Evolutionary conservation across 164 flowering plant species (phyloP).

Genomic region (Sedum album): DNA sequence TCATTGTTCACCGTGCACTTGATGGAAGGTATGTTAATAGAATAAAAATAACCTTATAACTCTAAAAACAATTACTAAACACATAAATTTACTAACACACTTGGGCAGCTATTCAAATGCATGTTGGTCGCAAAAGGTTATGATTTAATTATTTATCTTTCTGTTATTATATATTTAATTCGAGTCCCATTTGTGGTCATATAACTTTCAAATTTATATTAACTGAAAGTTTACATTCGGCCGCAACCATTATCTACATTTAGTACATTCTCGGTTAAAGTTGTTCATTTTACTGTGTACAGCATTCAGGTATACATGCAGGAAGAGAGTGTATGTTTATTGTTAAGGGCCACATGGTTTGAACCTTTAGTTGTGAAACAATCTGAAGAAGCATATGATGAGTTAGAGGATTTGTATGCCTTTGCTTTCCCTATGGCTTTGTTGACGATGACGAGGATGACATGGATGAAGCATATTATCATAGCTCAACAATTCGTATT

Average conservation of each 20-base stretch:
- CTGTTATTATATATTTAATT: neutral
- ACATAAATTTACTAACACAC: neutral
- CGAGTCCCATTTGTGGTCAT: neutral
- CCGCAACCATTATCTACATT: neutral
- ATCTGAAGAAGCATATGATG: conserved; percentile 34
- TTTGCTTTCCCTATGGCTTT: conserved; percentile 9
- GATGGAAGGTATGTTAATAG: conserved; percentile 64
- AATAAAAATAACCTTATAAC: neutral
- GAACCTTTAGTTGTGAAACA: conserved; percentile 44
- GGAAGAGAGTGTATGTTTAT: conserved; percentile 93
- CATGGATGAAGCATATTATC: conserved; percentile 38
- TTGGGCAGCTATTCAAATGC: neutral
- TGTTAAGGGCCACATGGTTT: conserved; percentile 84
- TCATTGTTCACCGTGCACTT: conserved; percentile 70
- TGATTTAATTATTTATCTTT: neutral
- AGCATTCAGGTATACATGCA: conserved; percentile 84
- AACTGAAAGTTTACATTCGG: too few species aligned
- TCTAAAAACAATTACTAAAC: too few species aligned
- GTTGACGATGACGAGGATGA: conserved; percentile 46
- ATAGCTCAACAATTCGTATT: conserved; percentile 52
- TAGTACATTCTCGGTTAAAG: neutral
- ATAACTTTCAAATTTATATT: too few species aligned
- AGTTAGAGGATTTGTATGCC: conserved; percentile 20
- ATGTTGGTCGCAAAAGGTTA: too few species aligned
- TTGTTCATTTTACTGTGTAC: conserved; percentile 6